These are phyloP conservation scores for Vairimorpha necatrix DNA, from an alignment of 371 early-diverging fungal genomes.

Conservation along the genomic window DNA sequence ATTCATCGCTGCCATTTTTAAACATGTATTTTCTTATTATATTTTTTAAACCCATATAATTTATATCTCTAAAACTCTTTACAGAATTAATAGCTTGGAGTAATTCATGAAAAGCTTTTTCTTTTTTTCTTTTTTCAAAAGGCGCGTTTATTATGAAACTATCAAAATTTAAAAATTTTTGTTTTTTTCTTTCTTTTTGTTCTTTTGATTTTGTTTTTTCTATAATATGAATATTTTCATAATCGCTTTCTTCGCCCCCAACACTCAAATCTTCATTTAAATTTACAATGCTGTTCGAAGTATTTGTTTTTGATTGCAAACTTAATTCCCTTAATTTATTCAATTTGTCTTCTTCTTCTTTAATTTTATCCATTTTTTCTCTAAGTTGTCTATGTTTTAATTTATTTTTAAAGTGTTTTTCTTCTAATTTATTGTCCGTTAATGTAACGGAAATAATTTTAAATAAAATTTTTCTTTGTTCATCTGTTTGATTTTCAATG, in stretches of 20 bases:
- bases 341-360: background rate
- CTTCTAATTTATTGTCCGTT: background rate
- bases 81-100: constrained; percentile 57
- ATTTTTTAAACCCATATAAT: constrained; percentile 56
- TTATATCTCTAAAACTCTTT: constrained; percentile 58
- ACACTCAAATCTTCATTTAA: background rate
- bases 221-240: background rate
- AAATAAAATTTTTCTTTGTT: constrained; percentile 51
- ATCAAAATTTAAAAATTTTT: background rate
- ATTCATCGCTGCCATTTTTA: constrained; percentile 21
- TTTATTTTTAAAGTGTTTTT: background rate
- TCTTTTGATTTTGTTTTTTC: background rate
- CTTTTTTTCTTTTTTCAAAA: constrained; percentile 40
- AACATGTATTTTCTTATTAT: constrained; percentile 58
- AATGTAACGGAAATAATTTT: constrained; percentile 7
- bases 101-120: constrained; percentile 58
- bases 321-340: background rate
- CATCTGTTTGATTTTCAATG: constrained; percentile 53
- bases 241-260: background rate
- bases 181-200: background rate
- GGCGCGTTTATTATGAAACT: constrained; percentile 25
- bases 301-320: background rate
- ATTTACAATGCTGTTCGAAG: background rate
- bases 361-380: background rate
- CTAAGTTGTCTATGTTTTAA: background rate